These are phyloP conservation scores for Scleroderma bovista DNA, from an alignment of 768 basidiomycete species.

Conservation along the genomic window DNA sequence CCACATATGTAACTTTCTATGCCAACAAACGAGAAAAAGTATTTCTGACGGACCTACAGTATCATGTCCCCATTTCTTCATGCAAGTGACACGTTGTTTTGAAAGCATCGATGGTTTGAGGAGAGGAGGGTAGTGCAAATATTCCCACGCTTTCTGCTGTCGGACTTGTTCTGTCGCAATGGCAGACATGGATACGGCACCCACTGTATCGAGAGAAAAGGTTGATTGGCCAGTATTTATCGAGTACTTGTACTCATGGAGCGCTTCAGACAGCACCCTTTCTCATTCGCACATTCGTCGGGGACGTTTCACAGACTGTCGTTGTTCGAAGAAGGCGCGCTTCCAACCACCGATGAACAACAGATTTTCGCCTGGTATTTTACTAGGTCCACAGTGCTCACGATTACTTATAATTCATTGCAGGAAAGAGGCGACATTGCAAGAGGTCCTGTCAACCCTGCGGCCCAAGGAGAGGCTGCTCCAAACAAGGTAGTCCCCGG, in stretches of 20 bases:
- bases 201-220: constrained; percentile 54
- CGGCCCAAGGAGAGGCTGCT: constrained; percentile 46
- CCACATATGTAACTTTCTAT: too few relatives aligned
- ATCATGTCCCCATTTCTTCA: too few relatives aligned
- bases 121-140: too few relatives aligned
- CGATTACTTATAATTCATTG: neutral
- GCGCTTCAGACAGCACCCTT: constrained; percentile 65
- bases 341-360: constrained; percentile 77
- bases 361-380: constrained; percentile 74
- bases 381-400: neutral
- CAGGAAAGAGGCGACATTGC: constrained; percentile 81
- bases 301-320: constrained; percentile 69
- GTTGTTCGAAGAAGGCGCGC: constrained; percentile 71
- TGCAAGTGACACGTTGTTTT: too few relatives aligned
- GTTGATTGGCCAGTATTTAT: constrained; percentile 20
- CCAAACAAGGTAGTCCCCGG: constrained; percentile 29
- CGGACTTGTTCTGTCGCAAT: constrained; percentile 12
- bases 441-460: constrained; percentile 72
- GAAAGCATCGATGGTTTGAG: too few relatives aligned
- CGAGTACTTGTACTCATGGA: neutral
- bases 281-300: constrained; percentile 71
- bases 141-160: too few relatives aligned
- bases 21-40: too few relatives aligned
- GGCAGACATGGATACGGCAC: constrained; percentile 37
- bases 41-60: too few relatives aligned